Evolutionary conservation across 805 yeast genomes (phyloP).

Genomic region (Yarrowia deformans): DNA sequence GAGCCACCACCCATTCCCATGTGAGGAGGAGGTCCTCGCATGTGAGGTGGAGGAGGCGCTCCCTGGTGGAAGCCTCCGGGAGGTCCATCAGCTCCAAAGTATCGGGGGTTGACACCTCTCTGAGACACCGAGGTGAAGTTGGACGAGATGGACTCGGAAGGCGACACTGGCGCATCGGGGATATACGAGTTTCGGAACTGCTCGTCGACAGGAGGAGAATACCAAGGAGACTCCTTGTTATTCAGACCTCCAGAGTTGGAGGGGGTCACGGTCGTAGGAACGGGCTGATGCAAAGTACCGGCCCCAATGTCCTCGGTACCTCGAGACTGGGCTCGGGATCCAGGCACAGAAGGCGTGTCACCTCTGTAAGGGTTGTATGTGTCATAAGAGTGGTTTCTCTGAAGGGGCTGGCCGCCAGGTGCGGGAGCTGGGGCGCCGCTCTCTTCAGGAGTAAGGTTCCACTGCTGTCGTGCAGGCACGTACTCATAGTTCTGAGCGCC

Average conservation of each 20-base stretch:
- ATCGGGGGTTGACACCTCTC: slow-evolving; percentile 42
- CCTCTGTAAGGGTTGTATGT: slow-evolving; percentile 34
- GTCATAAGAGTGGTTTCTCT: slow-evolving; percentile 35
- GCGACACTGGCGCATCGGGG: slow-evolving; percentile 40
- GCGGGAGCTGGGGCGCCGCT: slow-evolving; percentile 7
- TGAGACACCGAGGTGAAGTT: slow-evolving; percentile 44
- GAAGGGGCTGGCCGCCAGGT: slow-evolving; percentile 9
- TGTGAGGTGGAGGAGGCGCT: slow-evolving; percentile 38
- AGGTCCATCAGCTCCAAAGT: slow-evolving; percentile 34
- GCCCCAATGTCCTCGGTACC: neutral
- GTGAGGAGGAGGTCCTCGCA: slow-evolving; percentile 40
- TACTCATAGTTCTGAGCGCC: slow-evolving; percentile 31
- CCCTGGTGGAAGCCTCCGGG: slow-evolving; percentile 38
- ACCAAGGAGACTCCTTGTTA: slow-evolving; percentile 29
- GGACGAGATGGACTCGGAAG: slow-evolving; percentile 43
- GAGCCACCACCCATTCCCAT: slow-evolving; percentile 32
- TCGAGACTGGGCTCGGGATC: slow-evolving; percentile 17
- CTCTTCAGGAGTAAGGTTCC: slow-evolving; percentile 35
- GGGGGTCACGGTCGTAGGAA: slow-evolving; percentile 24
- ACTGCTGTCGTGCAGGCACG: slow-evolving; percentile 41
- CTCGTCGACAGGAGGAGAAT: slow-evolving; percentile 32
- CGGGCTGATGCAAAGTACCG: slow-evolving; percentile 25
- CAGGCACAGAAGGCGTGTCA: slow-evolving; percentile 10
- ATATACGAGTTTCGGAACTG: slow-evolving; percentile 40
- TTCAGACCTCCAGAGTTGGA: slow-evolving; percentile 26